Evolutionary conservation across 768 basidiomycete genomes (phyloP).

Genomic region (Tephrocybe rancida): DNA sequence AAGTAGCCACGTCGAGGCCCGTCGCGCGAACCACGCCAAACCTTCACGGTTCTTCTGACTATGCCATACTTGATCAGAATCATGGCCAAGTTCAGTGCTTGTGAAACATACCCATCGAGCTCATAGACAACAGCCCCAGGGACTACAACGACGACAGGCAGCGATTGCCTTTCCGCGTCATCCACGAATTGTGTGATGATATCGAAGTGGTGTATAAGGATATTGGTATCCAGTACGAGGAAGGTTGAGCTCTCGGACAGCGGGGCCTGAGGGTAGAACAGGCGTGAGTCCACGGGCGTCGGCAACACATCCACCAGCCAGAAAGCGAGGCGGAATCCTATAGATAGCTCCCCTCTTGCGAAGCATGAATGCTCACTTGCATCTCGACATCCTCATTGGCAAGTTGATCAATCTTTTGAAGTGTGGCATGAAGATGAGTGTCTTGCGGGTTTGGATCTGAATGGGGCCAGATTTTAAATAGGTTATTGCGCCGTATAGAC

Average conservation of each 20-base stretch:
- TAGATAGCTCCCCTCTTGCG: conserved; percentile 5
- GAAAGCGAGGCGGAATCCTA: neutral
- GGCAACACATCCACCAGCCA: conserved; percentile 6
- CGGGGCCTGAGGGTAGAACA: conserved; percentile 36
- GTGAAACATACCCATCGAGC: conserved; percentile 60
- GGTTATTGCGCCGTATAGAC: neutral
- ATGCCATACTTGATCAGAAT: neutral
- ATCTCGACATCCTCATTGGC: conserved; percentile 75
- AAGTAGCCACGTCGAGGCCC: conserved; percentile 70
- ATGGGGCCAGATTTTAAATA: neutral
- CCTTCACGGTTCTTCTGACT: conserved; percentile 52
- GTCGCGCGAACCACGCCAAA: conserved; percentile 66
- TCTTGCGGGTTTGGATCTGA: conserved; percentile 18
- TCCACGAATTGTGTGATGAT: conserved; percentile 64
- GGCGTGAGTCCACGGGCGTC: conserved; percentile 2
- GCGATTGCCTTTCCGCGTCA: conserved; percentile 50
- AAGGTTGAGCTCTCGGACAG: conserved; percentile 43
- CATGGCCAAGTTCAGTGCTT: neutral
- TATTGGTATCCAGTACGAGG: conserved; percentile 79
- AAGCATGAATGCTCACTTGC: conserved; percentile 47
- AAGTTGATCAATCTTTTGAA: conserved; percentile 54
- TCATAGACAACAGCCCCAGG: conserved; percentile 79
- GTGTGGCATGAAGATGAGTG: conserved; percentile 40
- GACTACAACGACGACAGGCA: conserved; percentile 66
- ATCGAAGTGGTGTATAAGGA: conserved; percentile 69